Percentiles rank a stretch among this genome's conserved stretches.
These are phyloP conservation scores for Fusarium ramigenum DNA, from an alignment of 2,329 filamentous ascomycete species.

Conservation along the genomic window DNA sequence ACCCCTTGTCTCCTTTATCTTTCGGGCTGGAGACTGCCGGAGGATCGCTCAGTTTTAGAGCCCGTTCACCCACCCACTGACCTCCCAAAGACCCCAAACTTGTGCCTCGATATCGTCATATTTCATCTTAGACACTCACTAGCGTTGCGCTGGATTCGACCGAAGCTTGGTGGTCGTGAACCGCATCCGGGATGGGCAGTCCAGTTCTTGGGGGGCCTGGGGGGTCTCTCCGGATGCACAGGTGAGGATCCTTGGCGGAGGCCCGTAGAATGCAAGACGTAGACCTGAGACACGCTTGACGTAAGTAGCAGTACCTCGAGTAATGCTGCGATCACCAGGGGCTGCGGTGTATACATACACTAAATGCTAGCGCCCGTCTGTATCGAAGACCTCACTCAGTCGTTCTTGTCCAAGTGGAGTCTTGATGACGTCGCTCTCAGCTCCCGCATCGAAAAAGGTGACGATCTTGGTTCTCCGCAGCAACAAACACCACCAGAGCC, in stretches of 20 bases:
- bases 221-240: slow-evolving; percentile 26
- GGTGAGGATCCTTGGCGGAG: slow-evolving; percentile 24
- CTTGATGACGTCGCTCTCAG: slow-evolving; percentile 42
- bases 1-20: slow-evolving; percentile 18
- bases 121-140: slow-evolving; percentile 38
- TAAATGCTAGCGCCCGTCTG: slow-evolving; percentile 23
- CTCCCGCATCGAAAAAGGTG: slow-evolving; percentile 35
- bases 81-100: slow-evolving; percentile 15
- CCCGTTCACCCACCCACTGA: slow-evolving; percentile 15
- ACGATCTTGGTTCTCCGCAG: slow-evolving; percentile 45
- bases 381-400: slow-evolving; percentile 16
- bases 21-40: slow-evolving; percentile 24
- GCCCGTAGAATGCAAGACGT: slow-evolving; percentile 23
- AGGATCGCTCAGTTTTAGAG: slow-evolving; percentile 11
- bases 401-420: slow-evolving; percentile 36
- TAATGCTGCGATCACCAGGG: slow-evolving; percentile 11
- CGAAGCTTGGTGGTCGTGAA: slow-evolving; percentile 38
- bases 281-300: slow-evolving; percentile 32
- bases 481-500: slow-evolving; percentile 39
- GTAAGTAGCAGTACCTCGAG: slow-evolving; percentile 20
- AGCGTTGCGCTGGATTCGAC: slow-evolving; percentile 31
- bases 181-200: slow-evolving; percentile 40
- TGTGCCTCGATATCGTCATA: slow-evolving; percentile 41
- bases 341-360: slow-evolving; percentile 17
- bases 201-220: slow-evolving; percentile 12